These are phyloP conservation scores for Fusarium paranaense DNA, from an alignment of 2,329 filamentous ascomycete species.

Conservation along the genomic window DNA sequence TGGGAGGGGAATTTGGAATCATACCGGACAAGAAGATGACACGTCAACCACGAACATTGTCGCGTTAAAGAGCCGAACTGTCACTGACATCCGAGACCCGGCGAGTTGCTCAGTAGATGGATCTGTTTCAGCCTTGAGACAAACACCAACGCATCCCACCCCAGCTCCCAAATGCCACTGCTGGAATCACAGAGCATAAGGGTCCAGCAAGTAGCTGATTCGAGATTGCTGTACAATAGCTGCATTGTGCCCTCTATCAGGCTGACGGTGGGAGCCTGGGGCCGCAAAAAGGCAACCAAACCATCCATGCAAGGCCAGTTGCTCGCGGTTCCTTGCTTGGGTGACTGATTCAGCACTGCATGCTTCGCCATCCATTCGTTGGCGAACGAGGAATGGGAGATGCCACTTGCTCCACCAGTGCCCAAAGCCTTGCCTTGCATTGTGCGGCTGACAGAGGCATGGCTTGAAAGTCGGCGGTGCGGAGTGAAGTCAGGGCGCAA, in stretches of 20 bases:
- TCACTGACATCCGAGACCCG: neutral
- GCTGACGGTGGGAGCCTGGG: constrained; percentile 19
- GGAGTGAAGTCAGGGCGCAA: neutral
- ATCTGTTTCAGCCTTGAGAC: constrained; percentile 2
- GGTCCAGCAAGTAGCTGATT: neutral
- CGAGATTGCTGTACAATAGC: constrained; percentile 2
- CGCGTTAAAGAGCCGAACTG: neutral
- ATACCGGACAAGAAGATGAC: constrained; percentile 18
- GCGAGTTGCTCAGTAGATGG: neutral
- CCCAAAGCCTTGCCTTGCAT: constrained; percentile 1
- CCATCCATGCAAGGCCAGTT: constrained; percentile 19
- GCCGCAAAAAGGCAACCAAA: constrained; percentile 32
- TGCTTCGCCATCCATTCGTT: constrained; percentile 14
- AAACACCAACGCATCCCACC: neutral
- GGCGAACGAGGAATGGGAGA: constrained; percentile 28
- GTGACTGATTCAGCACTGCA: constrained; percentile 18
- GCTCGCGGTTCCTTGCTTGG: neutral
- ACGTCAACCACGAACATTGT: neutral
- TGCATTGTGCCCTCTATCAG: constrained; percentile 1
- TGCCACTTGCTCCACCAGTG: constrained; percentile 21
- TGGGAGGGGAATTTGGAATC: neutral
- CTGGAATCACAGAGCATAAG: neutral
- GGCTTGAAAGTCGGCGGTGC: constrained; percentile 4
- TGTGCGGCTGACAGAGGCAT: constrained; percentile 30
- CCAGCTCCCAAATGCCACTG: neutral